Conservation (phyloP, 257 asterid species). For the Lycium barbarum region DNA sequence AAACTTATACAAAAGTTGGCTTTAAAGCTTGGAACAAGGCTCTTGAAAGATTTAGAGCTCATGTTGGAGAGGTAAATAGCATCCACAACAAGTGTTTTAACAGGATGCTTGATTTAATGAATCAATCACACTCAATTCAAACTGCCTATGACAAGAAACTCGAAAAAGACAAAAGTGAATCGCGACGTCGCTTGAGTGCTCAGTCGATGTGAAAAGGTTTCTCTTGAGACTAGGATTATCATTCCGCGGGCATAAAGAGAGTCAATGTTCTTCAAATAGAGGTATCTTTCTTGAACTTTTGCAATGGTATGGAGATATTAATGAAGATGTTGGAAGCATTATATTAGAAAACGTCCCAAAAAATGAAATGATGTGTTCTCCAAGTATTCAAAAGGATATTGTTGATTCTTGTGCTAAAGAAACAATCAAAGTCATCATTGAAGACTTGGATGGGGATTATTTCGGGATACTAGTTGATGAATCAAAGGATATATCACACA, state of each 20-base stretch:
- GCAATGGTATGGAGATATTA: not conserved
- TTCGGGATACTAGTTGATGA: slow-evolving; percentile 14
- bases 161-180: not conserved
- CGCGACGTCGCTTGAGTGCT: not conserved
- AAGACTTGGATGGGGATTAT: not conserved
- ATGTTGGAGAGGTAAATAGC: not conserved
- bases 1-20: not conserved
- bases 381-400: slow-evolving; percentile 24
- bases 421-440: not conserved
- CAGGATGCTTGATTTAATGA: not conserved
- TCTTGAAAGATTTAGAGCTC: not conserved
- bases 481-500: not conserved
- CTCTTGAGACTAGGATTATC: not conserved
- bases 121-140: not conserved
- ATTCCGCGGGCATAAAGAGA: slow-evolving; percentile 9
- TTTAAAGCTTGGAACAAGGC: not conserved
- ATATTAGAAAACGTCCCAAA: not conserved
- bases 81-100: not conserved
- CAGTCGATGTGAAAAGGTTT: not conserved
- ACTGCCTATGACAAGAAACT: not conserved
- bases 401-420: not conserved
- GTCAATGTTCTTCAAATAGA: not conserved
- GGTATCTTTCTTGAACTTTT: slow-evolving; percentile 16
- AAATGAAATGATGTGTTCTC: slow-evolving; percentile 20
- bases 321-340: not conserved